Evolutionary conservation across 805 yeast species (phyloP).

Genomic region (Yamadazyma kitorensis): DNA sequence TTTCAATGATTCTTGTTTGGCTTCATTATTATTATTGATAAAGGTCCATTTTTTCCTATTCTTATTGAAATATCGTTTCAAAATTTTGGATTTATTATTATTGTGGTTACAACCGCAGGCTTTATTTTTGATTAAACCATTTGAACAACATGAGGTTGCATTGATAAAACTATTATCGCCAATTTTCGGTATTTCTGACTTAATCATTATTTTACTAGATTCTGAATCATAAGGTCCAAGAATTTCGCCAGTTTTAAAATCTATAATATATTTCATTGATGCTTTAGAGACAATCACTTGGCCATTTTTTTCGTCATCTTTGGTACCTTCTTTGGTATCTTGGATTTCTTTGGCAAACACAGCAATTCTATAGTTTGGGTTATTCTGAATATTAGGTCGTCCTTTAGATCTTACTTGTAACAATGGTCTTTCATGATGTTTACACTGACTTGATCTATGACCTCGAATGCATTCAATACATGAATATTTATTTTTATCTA

Average conservation of each 20-base stretch:
- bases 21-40: slow-evolving; percentile 14
- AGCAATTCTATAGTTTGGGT: slow-evolving; percentile 56
- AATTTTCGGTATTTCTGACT: slow-evolving; percentile 24
- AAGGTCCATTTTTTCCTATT: slow-evolving; percentile 16
- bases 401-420: slow-evolving; percentile 90
- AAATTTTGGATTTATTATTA: slow-evolving; percentile 34
- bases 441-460: slow-evolving; percentile 84
- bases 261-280: slow-evolving; percentile 40
- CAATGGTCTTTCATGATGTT: slow-evolving; percentile 74
- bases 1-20: slow-evolving; percentile 10
- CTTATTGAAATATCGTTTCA: slow-evolving; percentile 28
- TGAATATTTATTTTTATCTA: slow-evolving; percentile 76
- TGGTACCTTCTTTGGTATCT: slow-evolving; percentile 10
- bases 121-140: slow-evolving; percentile 12
- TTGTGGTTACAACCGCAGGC: slow-evolving; percentile 31
- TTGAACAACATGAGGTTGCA: slow-evolving; percentile 31
- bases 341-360: slow-evolving; percentile 47
- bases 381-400: slow-evolving; percentile 63
- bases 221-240: slow-evolving; percentile 34
- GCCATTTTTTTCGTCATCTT: not conserved
- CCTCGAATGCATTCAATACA: slow-evolving; percentile 90
- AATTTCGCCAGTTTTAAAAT: slow-evolving; percentile 33
- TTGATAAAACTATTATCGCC: slow-evolving; percentile 32
- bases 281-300: slow-evolving; percentile 27
- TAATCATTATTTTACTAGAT: slow-evolving; percentile 10